These are phyloP conservation scores for Dictyostelium purpureum DNA, from an alignment of 78 protist species.

Conservation along the genomic window DNA sequence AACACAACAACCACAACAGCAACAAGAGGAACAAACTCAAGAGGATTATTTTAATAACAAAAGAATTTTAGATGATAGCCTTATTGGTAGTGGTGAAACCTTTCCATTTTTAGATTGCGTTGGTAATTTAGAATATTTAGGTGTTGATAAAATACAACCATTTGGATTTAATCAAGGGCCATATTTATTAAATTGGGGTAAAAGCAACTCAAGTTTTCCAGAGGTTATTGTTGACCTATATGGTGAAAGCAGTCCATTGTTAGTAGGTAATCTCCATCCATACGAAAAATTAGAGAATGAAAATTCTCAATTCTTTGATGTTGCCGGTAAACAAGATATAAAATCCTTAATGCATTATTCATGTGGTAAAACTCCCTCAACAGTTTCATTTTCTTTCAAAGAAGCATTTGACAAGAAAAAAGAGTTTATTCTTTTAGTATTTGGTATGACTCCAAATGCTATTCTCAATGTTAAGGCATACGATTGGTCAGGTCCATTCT, in stretches of 20 bases:
- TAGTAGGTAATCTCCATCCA: slow-evolving; percentile 19
- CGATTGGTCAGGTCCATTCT: slow-evolving; percentile 11
- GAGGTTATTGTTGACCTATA: neutral
- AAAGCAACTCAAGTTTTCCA: neutral
- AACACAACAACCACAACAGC: no score
- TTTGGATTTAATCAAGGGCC: slow-evolving; percentile 1
- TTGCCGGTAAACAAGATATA: slow-evolving; percentile 14
- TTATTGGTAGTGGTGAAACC: neutral
- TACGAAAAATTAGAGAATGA: neutral
- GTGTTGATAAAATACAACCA: slow-evolving; percentile 9
- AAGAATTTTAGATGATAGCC: no score
- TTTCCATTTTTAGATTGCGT: slow-evolving; percentile 3
- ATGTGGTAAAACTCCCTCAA: neutral
- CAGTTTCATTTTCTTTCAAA: neutral
- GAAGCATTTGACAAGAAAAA: slow-evolving; percentile 1
- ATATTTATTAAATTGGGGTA: neutral
- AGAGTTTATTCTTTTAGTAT: neutral
- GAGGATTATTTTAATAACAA: no score
- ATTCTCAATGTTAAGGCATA: neutral
- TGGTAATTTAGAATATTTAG: slow-evolving; percentile 8
- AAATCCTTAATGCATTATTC: slow-evolving; percentile 28
- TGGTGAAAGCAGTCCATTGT: slow-evolving; percentile 8
- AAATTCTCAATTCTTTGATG: neutral
- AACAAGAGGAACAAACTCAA: no score
- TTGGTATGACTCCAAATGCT: slow-evolving; percentile 7